These are phyloP conservation scores for Lagenaria siceraria DNA, from an alignment of 306 rosid genomes.

Conservation along the genomic window DNA sequence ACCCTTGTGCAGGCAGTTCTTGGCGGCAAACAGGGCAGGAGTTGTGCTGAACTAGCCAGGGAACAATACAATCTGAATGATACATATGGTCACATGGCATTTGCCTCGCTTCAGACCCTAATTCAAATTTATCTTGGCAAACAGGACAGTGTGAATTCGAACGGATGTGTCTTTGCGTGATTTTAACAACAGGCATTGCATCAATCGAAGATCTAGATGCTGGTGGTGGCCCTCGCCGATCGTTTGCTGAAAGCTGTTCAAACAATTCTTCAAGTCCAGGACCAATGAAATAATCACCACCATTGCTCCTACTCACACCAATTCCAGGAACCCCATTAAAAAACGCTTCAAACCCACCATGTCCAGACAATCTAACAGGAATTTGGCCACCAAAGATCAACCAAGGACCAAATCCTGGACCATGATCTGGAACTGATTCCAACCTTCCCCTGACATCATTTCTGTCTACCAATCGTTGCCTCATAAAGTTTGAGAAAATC, in stretches of 20 bases:
- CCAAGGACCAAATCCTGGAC: conserved; percentile 16
- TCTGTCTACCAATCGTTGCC: conserved; percentile 6
- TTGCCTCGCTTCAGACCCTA: conserved; percentile 2
- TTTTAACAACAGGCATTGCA: conserved; percentile 8
- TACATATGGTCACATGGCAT: conserved; percentile 14
- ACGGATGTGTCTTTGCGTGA: neutral
- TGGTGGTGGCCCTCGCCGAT: conserved; percentile 1
- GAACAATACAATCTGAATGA: conserved; percentile 12
- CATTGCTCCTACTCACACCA: conserved; percentile 10
- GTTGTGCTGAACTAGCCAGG: conserved; percentile 11
- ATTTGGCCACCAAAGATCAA: conserved; percentile 12
- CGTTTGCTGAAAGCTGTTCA: conserved; percentile 9
- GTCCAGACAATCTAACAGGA: conserved; percentile 5
- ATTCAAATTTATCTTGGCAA: conserved; percentile 10
- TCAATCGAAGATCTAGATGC: conserved; percentile 9
- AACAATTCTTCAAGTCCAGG: conserved; percentile 12
- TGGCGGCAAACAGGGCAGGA: conserved; percentile 16
- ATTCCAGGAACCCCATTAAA: conserved; percentile 13
- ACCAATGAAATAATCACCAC: conserved; percentile 10
- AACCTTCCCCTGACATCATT: conserved; percentile 11
- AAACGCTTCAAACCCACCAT: conserved; percentile 7
- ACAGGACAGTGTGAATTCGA: conserved; percentile 9
- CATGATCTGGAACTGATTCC: conserved; percentile 6
- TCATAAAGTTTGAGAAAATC: conserved; percentile 11
- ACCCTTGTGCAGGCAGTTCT: conserved; percentile 14